Evolutionary conservation across 768 basidiomycete genomes (phyloP).

Genomic region (Hypholoma sublateritium): DNA sequence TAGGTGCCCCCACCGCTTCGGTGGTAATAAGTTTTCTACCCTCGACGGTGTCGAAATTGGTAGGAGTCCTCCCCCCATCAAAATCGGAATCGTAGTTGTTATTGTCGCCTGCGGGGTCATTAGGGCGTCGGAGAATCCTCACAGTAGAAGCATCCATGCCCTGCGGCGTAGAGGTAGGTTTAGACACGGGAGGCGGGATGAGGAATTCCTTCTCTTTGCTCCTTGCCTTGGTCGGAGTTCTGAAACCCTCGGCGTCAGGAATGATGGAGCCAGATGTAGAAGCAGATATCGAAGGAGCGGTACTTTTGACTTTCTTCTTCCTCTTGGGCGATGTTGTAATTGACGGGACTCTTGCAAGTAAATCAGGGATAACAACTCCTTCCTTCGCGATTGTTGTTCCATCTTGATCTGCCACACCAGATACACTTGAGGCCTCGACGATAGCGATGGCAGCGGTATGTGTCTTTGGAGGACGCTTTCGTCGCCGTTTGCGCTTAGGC

Average conservation of each 20-base stretch:
- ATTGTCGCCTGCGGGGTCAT: neutral
- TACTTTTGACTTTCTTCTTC: conserved; percentile 19
- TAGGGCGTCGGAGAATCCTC: conserved; percentile 12
- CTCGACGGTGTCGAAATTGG: conserved; percentile 7
- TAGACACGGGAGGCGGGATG: conserved; percentile 11
- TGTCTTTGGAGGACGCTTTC: conserved; percentile 13
- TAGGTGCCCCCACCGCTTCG: neutral
- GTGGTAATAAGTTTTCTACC: neutral
- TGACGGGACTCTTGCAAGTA: neutral
- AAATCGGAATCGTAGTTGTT: conserved; percentile 11
- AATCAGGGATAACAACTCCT: no score
- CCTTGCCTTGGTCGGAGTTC: conserved; percentile 1
- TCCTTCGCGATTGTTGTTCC: neutral
- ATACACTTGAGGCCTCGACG: neutral
- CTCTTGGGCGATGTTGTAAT: conserved; percentile 15
- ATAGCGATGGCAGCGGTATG: conserved; percentile 7
- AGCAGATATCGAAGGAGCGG: conserved; percentile 7
- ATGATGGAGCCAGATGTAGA: neutral
- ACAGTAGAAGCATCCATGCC: neutral
- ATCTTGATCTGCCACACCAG: neutral
- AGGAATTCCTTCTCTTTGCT: conserved; percentile 25
- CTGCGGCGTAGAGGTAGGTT: neutral
- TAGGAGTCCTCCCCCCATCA: conserved; percentile 21
- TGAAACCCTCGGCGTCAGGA: neutral
- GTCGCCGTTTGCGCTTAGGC: conserved; percentile 16